phyloP scores from a whole-genome alignment of 1,139 yeast species.

The Meyerozyma sp. region DNA sequence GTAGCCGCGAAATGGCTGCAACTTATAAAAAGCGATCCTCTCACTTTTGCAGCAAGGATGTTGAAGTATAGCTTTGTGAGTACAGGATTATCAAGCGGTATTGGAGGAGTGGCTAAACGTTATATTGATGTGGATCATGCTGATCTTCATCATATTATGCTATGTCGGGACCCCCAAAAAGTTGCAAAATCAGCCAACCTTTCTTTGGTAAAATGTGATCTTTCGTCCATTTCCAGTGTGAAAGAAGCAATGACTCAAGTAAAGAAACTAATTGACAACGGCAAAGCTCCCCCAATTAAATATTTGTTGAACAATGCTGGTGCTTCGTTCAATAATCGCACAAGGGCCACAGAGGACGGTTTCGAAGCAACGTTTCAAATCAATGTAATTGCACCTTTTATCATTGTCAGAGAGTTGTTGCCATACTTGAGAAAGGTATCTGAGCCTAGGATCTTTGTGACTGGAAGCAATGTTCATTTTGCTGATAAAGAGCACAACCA shows the following conservation, averaged over 20 bases:
- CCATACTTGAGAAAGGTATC: neutral
- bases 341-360: constrained; percentile 4
- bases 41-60: neutral
- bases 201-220: constrained; percentile 4
- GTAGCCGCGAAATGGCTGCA: neutral
- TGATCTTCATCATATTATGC: neutral
- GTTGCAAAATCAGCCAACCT: neutral
- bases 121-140: neutral
- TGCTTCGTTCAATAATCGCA: neutral
- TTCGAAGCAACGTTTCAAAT: constrained; percentile 5
- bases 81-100: neutral
- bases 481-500: constrained; percentile 4
- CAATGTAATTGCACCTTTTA: constrained; percentile 4
- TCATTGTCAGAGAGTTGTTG: neutral
- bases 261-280: neutral
- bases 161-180: constrained; percentile 1
- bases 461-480: constrained; percentile 5
- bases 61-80: neutral
- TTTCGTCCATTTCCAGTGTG: constrained; percentile 4
- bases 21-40: neutral
- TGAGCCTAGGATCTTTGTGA: constrained; percentile 1
- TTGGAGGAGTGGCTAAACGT: neutral
- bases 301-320: constrained; percentile 5
- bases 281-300: constrained; percentile 5
- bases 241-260: constrained; percentile 2